These are phyloP conservation scores for Pseudonitzschia delicatissima DNA, from an alignment of 108 stramenopile genomes.

Conservation along the genomic window DNA sequence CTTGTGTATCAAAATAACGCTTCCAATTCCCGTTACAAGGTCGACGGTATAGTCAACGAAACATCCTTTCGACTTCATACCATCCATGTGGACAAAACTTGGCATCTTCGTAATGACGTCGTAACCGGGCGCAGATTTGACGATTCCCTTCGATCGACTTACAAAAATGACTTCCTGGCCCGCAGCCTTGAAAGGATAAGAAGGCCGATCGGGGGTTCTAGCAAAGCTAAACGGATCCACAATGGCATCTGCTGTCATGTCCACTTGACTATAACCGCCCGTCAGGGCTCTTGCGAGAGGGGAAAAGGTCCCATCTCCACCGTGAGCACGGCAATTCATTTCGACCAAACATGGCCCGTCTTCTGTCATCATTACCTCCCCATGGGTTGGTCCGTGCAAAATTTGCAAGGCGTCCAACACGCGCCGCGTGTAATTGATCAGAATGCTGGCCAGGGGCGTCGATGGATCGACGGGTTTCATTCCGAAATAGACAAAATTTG, in stretches of 20 bases:
- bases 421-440: conserved; percentile 74
- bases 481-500: conserved; percentile 77
- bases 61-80: conserved; percentile 49
- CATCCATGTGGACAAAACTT: conserved; percentile 68
- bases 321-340: conserved; percentile 82
- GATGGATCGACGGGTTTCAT: conserved; percentile 59
- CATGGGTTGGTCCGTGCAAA: conserved; percentile 73
- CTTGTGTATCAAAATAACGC: conserved; percentile 70
- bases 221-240: conserved; percentile 63
- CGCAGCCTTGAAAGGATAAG: conserved; percentile 66
- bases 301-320: conserved; percentile 93
- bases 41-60: conserved; percentile 75
- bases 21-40: conserved; percentile 69
- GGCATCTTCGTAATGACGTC: conserved; percentile 72
- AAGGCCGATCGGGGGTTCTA: conserved; percentile 51
- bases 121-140: conserved; percentile 70
- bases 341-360: conserved; percentile 89
- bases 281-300: conserved; percentile 70
- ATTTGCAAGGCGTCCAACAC: conserved; percentile 77
- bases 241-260: conserved; percentile 76
- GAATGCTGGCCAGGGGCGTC: conserved; percentile 58
- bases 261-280: conserved; percentile 80
- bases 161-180: conserved; percentile 73
- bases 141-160: conserved; percentile 63
- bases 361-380: conserved; percentile 76